These are phyloP conservation scores for Lepiota brunneoincarnata DNA, from an alignment of 768 basidiomycete genomes.

Conservation along the genomic window DNA sequence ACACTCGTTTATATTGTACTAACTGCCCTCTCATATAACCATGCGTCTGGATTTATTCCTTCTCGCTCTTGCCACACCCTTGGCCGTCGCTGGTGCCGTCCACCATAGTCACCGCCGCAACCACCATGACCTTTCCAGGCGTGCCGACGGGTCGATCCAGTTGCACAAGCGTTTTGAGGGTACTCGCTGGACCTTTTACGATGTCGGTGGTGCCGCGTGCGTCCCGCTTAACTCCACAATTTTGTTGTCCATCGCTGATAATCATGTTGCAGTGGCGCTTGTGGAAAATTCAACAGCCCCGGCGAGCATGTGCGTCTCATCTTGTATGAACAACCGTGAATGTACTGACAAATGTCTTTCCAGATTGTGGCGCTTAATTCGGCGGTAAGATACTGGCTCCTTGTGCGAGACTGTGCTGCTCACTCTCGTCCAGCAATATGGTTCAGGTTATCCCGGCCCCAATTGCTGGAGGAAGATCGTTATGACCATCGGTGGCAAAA, in stretches of 20 bases:
- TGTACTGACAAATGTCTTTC: background rate
- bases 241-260: background rate
- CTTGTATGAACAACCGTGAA: background rate
- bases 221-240: background rate
- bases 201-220: slow-evolving; percentile 26
- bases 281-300: slow-evolving; percentile 24
- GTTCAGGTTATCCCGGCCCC: slow-evolving; percentile 60
- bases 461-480: slow-evolving; percentile 60
- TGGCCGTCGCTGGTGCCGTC: slow-evolving; percentile 11
- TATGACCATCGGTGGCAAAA: slow-evolving; percentile 60
- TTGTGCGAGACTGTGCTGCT: background rate
- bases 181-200: slow-evolving; percentile 28
- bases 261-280: slow-evolving; percentile 23
- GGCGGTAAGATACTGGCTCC: slow-evolving; percentile 11
- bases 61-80: slow-evolving; percentile 6
- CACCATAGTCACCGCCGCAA: slow-evolving; percentile 12
- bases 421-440: slow-evolving; percentile 30
- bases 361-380: slow-evolving; percentile 30
- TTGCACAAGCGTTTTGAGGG: slow-evolving; percentile 21
- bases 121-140: slow-evolving; percentile 25
- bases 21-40: background rate
- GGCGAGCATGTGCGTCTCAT: slow-evolving; percentile 23
- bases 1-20: slow-evolving; percentile 12
- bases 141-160: slow-evolving; percentile 20
- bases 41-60: slow-evolving; percentile 10